These are phyloP conservation scores for Nepenthes mirabilis DNA, from an alignment of 148 eudicot genomes.

Conservation along the genomic window DNA sequence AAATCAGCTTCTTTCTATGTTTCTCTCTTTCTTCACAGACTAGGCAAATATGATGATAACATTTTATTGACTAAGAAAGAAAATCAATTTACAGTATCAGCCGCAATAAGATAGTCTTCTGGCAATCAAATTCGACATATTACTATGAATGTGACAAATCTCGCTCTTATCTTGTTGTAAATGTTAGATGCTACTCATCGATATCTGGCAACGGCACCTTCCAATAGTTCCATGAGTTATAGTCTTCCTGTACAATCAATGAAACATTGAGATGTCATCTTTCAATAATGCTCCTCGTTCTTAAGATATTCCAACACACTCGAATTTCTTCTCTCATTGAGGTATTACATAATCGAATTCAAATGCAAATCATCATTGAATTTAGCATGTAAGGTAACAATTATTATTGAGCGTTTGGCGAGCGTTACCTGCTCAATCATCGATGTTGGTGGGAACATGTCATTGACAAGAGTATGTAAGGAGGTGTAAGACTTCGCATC, in stretches of 20 bases:
- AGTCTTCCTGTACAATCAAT: conserved; percentile 65
- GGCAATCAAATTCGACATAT: too few relatives aligned
- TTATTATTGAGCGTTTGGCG: not conserved
- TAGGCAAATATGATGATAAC: too few relatives aligned
- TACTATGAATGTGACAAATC: too few relatives aligned
- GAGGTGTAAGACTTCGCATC: conserved; percentile 89
- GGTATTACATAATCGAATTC: not conserved
- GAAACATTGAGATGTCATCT: not conserved
- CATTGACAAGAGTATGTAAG: conserved; percentile 83
- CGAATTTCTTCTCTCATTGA: not conserved
- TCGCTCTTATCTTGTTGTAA: too few relatives aligned
- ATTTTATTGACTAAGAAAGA: too few relatives aligned
- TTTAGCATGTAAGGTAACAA: not conserved
- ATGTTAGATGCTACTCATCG: conserved; percentile 13
- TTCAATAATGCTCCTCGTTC: not conserved
- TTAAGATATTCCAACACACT: not conserved
- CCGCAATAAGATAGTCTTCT: too few relatives aligned
- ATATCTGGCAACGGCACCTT: conserved; percentile 75
- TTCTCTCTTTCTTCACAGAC: too few relatives aligned
- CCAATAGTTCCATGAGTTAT: conserved; percentile 95
- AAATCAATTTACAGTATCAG: too few relatives aligned
- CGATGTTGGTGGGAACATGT: conserved; percentile 98
- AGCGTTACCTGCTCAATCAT: conserved; percentile 64
- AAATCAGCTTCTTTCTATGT: too few relatives aligned
- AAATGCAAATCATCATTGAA: not conserved